Evolutionary conservation across 2,329 filamentous ascomycete species (phyloP).

Genomic region (Tolypocladium album): DNA sequence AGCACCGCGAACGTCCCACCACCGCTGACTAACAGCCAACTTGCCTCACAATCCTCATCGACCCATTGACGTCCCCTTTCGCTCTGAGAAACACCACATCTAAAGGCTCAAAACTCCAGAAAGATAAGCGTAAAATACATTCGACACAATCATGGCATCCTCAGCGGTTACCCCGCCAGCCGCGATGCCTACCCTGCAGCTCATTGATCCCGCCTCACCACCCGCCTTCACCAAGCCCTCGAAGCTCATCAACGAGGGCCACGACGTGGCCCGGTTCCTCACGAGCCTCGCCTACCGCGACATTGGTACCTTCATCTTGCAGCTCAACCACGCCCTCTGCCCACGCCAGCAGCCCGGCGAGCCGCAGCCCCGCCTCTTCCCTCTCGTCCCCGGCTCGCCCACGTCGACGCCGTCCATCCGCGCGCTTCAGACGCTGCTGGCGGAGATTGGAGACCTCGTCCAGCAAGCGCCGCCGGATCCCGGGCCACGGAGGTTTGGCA

Average conservation of each 20-base stretch:
- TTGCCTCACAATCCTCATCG: neutral
- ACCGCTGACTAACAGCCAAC: neutral
- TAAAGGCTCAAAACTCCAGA: neutral
- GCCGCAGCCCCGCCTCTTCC: slow-evolving; percentile 26
- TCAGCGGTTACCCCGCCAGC: neutral
- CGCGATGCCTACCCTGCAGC: slow-evolving; percentile 22
- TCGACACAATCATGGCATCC: neutral
- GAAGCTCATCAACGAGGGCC: slow-evolving; percentile 77
- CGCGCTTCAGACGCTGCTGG: slow-evolving; percentile 55
- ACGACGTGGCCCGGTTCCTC: slow-evolving; percentile 74
- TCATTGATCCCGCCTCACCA: slow-evolving; percentile 36
- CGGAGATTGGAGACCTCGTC: slow-evolving; percentile 54
- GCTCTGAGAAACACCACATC: neutral
- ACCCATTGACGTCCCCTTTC: neutral
- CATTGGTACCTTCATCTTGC: slow-evolving; percentile 76
- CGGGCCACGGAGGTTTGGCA: slow-evolving; percentile 84
- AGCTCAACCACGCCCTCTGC: slow-evolving; percentile 81
- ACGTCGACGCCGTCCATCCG: slow-evolving; percentile 42
- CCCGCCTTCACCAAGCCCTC: slow-evolving; percentile 54
- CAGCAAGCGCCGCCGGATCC: slow-evolving; percentile 73
- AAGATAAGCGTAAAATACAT: neutral
- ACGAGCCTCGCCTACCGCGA: slow-evolving; percentile 75
- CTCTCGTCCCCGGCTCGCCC: slow-evolving; percentile 26
- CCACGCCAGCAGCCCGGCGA: slow-evolving; percentile 44
- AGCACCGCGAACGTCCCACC: neutral